Conservation (phyloP, 805 yeast genomes). For the Ogataea siamensis region DNA sequence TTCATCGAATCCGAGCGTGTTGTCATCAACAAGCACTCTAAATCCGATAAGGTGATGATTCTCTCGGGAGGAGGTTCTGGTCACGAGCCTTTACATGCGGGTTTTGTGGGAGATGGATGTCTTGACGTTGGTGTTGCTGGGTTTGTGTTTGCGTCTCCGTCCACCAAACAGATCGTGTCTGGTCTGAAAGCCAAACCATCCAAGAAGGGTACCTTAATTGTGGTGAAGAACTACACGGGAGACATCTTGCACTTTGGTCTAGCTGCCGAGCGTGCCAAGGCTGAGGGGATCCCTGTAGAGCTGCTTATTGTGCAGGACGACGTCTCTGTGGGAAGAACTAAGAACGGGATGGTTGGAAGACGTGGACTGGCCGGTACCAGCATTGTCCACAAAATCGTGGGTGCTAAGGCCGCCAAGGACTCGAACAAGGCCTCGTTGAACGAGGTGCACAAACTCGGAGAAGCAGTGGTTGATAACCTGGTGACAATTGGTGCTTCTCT, state of each 20-base stretch:
- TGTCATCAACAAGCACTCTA: conserved; percentile 39
- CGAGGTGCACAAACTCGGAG: conserved; percentile 58
- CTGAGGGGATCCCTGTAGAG: conserved; percentile 69
- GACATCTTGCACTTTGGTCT: conserved; percentile 91
- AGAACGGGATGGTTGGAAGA: conserved; percentile 90
- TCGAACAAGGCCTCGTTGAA: conserved; percentile 41
- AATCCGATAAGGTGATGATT: conserved; percentile 57
- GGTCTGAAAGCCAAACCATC: conserved; percentile 59
- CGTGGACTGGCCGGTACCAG: conserved; percentile 93
- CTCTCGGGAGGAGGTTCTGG: conserved; percentile 95
- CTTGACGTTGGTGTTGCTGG: conserved; percentile 90
- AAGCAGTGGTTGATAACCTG: conserved; percentile 55
- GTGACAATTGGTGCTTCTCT: conserved; percentile 89
- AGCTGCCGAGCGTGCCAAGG: conserved; percentile 84
- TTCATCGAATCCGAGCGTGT: conserved; percentile 58
- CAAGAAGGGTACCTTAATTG: conserved; percentile 65
- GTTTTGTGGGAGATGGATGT: conserved; percentile 81
- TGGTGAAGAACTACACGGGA: conserved; percentile 93
- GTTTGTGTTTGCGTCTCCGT: conserved; percentile 87
- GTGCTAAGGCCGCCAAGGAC: conserved; percentile 49
- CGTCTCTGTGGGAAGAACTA: conserved; percentile 88
- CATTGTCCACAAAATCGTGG: conserved; percentile 79
- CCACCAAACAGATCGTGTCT: conserved; percentile 75
- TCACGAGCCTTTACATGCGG: conserved; percentile 93
- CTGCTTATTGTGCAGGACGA: conserved; percentile 84